Evolutionary conservation across 805 yeast species (phyloP), one percentile per base, ranked within the genome.

Genomic region (Suhomyces emberorum): DNA sequence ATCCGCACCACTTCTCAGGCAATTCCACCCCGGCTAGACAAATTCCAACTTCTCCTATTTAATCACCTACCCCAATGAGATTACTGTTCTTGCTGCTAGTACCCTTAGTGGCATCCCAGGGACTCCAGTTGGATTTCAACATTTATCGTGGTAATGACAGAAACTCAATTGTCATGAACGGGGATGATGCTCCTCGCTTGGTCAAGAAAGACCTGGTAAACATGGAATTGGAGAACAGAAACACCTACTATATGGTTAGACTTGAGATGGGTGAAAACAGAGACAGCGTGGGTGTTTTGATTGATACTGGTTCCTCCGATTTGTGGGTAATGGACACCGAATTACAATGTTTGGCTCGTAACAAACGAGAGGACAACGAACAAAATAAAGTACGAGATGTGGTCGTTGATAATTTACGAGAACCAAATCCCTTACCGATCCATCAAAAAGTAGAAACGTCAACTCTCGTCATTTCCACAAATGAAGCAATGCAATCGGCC

Each of bases 281-380:
- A 28, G 59, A 63, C 17, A 31, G 46, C 21, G 54, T 52, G 8
- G 48, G 53, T 7, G 67, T 65, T 2, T 51, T 63, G 43, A 57
- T 67, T 8, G 71, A 65, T 44, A 67, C 71, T 17, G 72, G 71
- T 3, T 63, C 70, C 4, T 60, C 69, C 7, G 72, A 67, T 44
- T 52, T 67, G 36, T 67, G 72, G 72, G 53, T 67, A 25, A 62
- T 63, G 65, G 44, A 63, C 15, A 52, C 48, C 31, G 59, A 62
- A 27, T 49, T 59, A 4, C 31, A 28, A 4, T 62, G 69, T 41
- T 34, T 39, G 3, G 12, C 42, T 4, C 17, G 37, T n/a, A 34
- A 35, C 20, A 30, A 43, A 31, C n/a, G n/a, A n/a, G n/a, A n/a
- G n/a, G n/a, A n/a, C n/a, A 37, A 32, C 26, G 16, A 20, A 8